A percentile compares a stretch with the other conserved stretches of the same genome.
These are phyloP conservation scores for Dendrobium chrysotoxum DNA, from an alignment of 106 monocot genomes.

Conservation along the genomic window DNA sequence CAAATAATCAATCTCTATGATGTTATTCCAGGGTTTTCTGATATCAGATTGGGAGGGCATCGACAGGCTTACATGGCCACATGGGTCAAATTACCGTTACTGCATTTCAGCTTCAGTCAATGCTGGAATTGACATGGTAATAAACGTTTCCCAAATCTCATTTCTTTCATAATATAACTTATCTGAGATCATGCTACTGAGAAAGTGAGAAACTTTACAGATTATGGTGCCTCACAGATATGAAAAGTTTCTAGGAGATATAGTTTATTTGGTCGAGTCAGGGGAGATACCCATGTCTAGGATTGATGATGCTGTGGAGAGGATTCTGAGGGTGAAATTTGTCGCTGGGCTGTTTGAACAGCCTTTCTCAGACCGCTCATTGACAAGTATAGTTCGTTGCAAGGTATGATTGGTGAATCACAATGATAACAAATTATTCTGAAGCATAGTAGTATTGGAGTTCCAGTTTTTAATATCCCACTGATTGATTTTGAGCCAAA, in stretches of 20 bases:
- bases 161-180: not conserved
- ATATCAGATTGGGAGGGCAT: constrained; percentile 87
- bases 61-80: constrained; percentile 66
- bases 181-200: not conserved
- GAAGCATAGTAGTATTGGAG: not conserved
- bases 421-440: constrained; percentile 1
- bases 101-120: constrained; percentile 72
- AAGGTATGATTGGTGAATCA: constrained; percentile 35
- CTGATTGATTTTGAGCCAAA: not conserved
- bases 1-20: not conserved
- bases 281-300: constrained; percentile 74
- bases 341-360: constrained; percentile 78
- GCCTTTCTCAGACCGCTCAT: constrained; percentile 74
- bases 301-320: constrained; percentile 79
- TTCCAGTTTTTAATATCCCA: not conserved
- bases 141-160: not conserved
- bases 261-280: constrained; percentile 63
- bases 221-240: constrained; percentile 82
- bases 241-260: constrained; percentile 61
- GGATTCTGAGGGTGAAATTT: constrained; percentile 88
- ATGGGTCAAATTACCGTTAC: constrained; percentile 70
- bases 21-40: constrained; percentile 54
- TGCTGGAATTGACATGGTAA: constrained; percentile 93
- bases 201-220: constrained; percentile 22
- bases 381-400: constrained; percentile 55